Conservation (phyloP, 495 filamentous ascomycete genomes). For the Clavariopsis aquatica region DNA sequence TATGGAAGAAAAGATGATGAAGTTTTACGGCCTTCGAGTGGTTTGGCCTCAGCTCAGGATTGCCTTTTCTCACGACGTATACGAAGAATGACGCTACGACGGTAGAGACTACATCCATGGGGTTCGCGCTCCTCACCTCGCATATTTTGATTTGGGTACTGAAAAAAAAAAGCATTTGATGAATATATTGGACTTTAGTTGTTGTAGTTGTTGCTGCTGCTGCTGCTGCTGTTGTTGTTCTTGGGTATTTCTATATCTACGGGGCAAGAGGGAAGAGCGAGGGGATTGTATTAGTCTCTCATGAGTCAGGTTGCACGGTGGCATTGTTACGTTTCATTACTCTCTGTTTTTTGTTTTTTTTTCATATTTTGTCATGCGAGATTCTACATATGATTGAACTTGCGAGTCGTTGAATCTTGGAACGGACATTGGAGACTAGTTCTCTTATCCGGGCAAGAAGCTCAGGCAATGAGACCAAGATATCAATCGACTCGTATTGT, state of each 20-base stretch:
- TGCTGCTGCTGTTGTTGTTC: too few species aligned
- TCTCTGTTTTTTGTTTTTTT: conserved; percentile 13
- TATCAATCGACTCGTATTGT: background rate
- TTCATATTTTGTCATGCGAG: background rate
- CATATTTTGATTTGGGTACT: conserved; percentile 37
- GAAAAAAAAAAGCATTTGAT: conserved; percentile 40
- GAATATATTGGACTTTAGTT: conserved; percentile 35
- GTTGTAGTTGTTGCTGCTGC: background rate
- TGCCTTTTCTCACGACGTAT: conserved; percentile 39
- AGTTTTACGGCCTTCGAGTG: conserved; percentile 30
- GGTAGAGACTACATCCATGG: conserved; percentile 38
- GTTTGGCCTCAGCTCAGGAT: conserved; percentile 25
- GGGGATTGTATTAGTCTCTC: conserved; percentile 29
- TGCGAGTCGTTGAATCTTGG: background rate
- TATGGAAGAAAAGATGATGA: conserved; percentile 26
- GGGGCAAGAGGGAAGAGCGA: too few species aligned
- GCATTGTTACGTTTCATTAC: conserved; percentile 14
- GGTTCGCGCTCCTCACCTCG: conserved; percentile 34
- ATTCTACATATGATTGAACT: background rate
- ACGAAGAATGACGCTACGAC: conserved; percentile 46
- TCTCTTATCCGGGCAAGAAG: background rate
- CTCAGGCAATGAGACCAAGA: background rate
- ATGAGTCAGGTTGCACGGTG: background rate
- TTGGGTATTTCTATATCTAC: background rate
- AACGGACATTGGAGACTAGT: background rate